Evolutionary conservation across 2,329 filamentous ascomycete species (phyloP).

Genomic region (Ilyonectria robusta): DNA sequence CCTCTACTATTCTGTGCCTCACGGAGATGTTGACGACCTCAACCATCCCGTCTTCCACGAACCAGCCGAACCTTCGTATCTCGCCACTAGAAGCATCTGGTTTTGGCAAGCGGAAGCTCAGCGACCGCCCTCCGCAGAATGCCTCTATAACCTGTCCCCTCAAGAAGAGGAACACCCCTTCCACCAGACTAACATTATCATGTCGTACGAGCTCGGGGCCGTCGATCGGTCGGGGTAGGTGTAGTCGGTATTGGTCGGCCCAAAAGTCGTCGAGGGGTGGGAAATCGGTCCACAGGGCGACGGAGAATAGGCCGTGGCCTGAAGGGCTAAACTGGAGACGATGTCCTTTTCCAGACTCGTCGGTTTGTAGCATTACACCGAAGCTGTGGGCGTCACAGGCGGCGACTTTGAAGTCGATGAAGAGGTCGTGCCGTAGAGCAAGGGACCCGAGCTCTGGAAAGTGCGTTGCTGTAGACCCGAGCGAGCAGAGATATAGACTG

Average conservation of each 20-base stretch:
- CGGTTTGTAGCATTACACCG: constrained; percentile 48
- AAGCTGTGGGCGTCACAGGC: constrained; percentile 48
- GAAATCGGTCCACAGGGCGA: constrained; percentile 49
- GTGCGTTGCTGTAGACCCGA: constrained; percentile 44
- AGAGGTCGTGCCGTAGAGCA: constrained; percentile 37
- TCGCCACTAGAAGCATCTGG: constrained; percentile 27
- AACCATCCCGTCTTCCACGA: constrained; percentile 50
- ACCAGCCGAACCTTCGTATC: constrained; percentile 48
- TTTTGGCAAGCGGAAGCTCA: constrained; percentile 49
- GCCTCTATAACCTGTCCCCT: constrained; percentile 47
- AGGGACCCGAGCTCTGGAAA: constrained; percentile 43
- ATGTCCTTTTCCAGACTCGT: constrained; percentile 46
- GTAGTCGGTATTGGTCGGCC: constrained; percentile 54
- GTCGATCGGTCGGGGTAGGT: constrained; percentile 51
- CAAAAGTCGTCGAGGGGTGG: constrained; percentile 56
- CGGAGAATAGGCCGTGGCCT: constrained; percentile 42
- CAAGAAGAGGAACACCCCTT: constrained; percentile 45
- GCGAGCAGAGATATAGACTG: constrained; percentile 45
- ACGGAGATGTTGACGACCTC: constrained; percentile 46
- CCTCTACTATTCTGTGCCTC: constrained; percentile 37
- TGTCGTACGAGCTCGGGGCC: constrained; percentile 54
- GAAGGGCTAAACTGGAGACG: constrained; percentile 45
- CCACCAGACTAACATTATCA: constrained; percentile 45
- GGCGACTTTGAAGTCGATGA: constrained; percentile 44
- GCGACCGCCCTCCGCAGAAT: constrained; percentile 49